A percentile compares a stretch with the other conserved stretches of the same genome.
Conservation (phyloP, 2,329 filamentous ascomycete genomes). For the Amesomyces nigricolor region DNA sequence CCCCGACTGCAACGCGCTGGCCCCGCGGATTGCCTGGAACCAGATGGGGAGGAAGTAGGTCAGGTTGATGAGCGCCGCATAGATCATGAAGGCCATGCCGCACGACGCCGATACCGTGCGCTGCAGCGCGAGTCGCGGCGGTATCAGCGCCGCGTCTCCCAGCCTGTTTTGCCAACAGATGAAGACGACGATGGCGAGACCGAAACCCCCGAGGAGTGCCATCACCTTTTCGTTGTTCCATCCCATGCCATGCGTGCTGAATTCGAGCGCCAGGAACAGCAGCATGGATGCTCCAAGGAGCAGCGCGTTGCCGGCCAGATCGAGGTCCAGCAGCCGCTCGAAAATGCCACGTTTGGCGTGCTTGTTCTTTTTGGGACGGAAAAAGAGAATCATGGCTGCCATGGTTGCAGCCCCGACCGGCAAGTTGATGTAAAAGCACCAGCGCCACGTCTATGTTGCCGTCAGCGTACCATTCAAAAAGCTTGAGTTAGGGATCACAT, state of each 20-base stretch:
- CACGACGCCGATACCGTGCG: slow-evolving; percentile 34
- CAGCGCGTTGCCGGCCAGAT: slow-evolving; percentile 36
- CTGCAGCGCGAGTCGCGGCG: slow-evolving; percentile 39
- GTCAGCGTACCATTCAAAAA: slow-evolving; percentile 7
- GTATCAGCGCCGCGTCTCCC: slow-evolving; percentile 41
- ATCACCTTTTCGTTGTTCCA: slow-evolving; percentile 42
- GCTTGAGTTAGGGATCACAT: slow-evolving; percentile 13
- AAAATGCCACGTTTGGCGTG: slow-evolving; percentile 20
- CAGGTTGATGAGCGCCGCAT: slow-evolving; percentile 39
- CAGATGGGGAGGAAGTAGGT: slow-evolving; percentile 43
- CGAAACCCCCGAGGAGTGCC: slow-evolving; percentile 31
- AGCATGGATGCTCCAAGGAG: slow-evolving; percentile 42
- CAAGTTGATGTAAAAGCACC: slow-evolving; percentile 41
- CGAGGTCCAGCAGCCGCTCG: slow-evolving; percentile 27
- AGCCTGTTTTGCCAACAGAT: slow-evolving; percentile 34
- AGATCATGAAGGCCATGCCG: slow-evolving; percentile 37
- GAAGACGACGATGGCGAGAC: slow-evolving; percentile 28
- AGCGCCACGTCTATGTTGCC: slow-evolving; percentile 34
- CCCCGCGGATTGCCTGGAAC: slow-evolving; percentile 34
- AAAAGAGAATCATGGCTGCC: slow-evolving; percentile 29
- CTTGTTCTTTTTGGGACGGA: slow-evolving; percentile 24
- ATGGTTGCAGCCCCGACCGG: slow-evolving; percentile 35
- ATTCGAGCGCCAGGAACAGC: slow-evolving; percentile 44
- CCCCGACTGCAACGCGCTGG: slow-evolving; percentile 24
- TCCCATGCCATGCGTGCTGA: slow-evolving; percentile 38